Conservation (phyloP, 169 alveolate genomes). For the Plasmodium gonderi region DNA sequence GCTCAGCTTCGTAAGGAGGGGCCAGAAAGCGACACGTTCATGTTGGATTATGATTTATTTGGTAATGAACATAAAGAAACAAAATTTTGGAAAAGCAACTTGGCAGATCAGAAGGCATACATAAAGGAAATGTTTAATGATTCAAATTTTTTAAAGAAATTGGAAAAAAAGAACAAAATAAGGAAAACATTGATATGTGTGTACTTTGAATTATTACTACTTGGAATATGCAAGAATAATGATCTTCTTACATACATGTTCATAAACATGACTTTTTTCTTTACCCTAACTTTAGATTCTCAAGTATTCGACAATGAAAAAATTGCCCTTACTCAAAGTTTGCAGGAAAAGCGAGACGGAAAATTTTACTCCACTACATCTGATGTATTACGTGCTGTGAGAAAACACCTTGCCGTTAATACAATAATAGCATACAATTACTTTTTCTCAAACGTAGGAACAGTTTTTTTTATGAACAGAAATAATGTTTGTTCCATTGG, state of each 20-base stretch:
- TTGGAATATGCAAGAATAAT: slow-evolving; percentile 32
- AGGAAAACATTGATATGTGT: slow-evolving; percentile 48
- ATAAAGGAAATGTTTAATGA: slow-evolving; percentile 36
- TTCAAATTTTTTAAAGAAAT: slow-evolving; percentile 10
- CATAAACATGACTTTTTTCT: slow-evolving; percentile 56
- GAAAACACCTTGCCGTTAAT: slow-evolving; percentile 10
- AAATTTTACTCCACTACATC: background rate
- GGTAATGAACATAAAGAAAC: background rate
- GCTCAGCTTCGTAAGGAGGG: background rate
- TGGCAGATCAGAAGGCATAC: slow-evolving; percentile 25
- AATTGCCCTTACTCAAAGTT: background rate
- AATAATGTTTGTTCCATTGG: background rate
- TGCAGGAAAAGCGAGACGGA: slow-evolving; percentile 8
- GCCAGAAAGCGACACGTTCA: background rate
- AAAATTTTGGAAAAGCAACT: slow-evolving; percentile 1
- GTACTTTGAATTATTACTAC: slow-evolving; percentile 48
- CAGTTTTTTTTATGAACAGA: background rate
- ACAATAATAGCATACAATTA: slow-evolving; percentile 25
- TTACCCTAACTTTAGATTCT: background rate
- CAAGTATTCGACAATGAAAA: background rate
- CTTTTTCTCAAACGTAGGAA: slow-evolving; percentile 21
- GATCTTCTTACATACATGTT: slow-evolving; percentile 44
- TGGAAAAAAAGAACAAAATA: slow-evolving; percentile 56
- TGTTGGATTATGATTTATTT: slow-evolving; percentile 23
- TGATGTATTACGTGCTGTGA: background rate